Evolutionary conservation across 768 basidiomycete species (phyloP).

Genomic region (Amyloporia xantha): DNA sequence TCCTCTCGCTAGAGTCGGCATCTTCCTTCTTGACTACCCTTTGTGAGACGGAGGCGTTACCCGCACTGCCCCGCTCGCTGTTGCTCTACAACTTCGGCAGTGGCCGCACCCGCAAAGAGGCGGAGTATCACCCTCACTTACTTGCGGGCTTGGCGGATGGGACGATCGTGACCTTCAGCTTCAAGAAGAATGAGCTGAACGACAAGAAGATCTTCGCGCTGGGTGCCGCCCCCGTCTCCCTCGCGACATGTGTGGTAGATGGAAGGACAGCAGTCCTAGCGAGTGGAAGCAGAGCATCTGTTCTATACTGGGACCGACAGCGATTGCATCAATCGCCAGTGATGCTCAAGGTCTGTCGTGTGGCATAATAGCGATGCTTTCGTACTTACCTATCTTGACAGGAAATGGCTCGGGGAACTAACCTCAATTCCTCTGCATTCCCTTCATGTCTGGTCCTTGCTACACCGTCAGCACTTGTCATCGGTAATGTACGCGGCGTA

Average conservation of each 20-base stretch:
- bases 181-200: constrained; percentile 25
- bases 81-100: constrained; percentile 55
- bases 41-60: constrained; percentile 33
- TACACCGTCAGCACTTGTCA: constrained; percentile 43
- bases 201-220: constrained; percentile 58
- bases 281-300: constrained; percentile 58
- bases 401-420: constrained; percentile 49
- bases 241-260: constrained; percentile 50
- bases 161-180: constrained; percentile 50
- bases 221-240: constrained; percentile 58
- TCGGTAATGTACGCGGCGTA: constrained; percentile 62
- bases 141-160: constrained; percentile 76
- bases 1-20: constrained; percentile 37
- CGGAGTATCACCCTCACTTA: constrained; percentile 45
- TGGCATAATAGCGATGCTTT: not conserved
- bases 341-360: constrained; percentile 50
- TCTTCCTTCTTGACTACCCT: constrained; percentile 20
- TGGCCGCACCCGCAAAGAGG: constrained; percentile 26
- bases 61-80: constrained; percentile 38
- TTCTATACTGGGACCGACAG: constrained; percentile 63
- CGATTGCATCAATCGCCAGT: constrained; percentile 63
- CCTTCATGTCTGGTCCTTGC: constrained; percentile 53
- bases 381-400: not conserved
- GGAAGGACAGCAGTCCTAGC: constrained; percentile 59
- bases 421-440: constrained; percentile 45